Conservation (phyloP, 2,329 filamentous ascomycete species). For the Coniella vitis region DNA sequence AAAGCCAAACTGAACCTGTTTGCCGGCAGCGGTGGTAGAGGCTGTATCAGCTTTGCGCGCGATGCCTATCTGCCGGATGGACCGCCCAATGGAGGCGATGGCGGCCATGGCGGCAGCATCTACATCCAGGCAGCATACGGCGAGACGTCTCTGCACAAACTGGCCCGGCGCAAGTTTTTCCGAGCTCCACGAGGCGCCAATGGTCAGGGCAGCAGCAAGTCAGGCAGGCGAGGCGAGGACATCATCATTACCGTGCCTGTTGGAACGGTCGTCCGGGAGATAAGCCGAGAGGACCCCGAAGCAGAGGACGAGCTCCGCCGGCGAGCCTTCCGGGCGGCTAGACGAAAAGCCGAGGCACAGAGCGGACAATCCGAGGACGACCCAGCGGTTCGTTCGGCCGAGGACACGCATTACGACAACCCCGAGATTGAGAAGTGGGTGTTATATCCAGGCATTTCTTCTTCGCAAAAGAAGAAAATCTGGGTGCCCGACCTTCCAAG, state of each 20-base stretch:
- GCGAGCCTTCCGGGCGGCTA: conserved; percentile 24
- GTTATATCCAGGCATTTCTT: conserved; percentile 70
- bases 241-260: conserved; percentile 85
- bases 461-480: conserved; percentile 56
- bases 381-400: conserved; percentile 29
- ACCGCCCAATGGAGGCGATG: conserved; percentile 90
- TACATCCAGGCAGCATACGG: conserved; percentile 91
- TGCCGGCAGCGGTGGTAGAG: conserved; percentile 78
- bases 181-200: conserved; percentile 71
- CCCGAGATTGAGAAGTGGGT: conserved; percentile 68
- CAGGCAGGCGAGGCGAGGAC: conserved; percentile 79
- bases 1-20: conserved; percentile 71
- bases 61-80: conserved; percentile 87
- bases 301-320: conserved; percentile 50
- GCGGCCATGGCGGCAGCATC: conserved; percentile 82
- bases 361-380: conserved; percentile 22
- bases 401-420: conserved; percentile 35
- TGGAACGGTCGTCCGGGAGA: conserved; percentile 81
- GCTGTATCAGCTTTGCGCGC: conserved; percentile 88
- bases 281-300: conserved; percentile 70
- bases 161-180: conserved; percentile 68
- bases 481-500: conserved; percentile 44
- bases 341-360: conserved; percentile 15
- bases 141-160: conserved; percentile 88
- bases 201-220: conserved; percentile 65